These are phyloP conservation scores for Mycena floridula DNA, from an alignment of 768 basidiomycete species.

Conservation along the genomic window DNA sequence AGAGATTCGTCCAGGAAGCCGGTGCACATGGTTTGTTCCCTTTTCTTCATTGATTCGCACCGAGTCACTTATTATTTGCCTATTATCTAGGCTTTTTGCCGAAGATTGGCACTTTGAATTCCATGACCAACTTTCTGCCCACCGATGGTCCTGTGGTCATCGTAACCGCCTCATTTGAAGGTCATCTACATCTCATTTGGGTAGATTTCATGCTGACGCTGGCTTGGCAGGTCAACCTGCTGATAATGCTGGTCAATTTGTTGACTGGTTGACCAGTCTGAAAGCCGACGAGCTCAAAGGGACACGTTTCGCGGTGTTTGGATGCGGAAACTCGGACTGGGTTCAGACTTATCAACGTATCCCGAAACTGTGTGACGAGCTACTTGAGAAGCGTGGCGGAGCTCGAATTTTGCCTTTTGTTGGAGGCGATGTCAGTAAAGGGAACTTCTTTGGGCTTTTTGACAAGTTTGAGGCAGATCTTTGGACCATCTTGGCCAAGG, in stretches of 20 bases:
- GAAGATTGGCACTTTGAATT: conserved; percentile 33
- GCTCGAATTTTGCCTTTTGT: conserved; percentile 30
- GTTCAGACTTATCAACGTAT: conserved; percentile 39
- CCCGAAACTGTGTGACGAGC: conserved; percentile 33
- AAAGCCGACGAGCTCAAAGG: conserved; percentile 20
- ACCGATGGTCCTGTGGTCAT: conserved; percentile 39
- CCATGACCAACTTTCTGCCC: conserved; percentile 27
- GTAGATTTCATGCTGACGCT: neutral
- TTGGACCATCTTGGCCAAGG: conserved; percentile 29
- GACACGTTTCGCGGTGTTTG: conserved; percentile 39
- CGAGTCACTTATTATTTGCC: no score
- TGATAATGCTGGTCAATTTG: conserved; percentile 40
- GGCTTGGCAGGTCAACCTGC: conserved; percentile 32
- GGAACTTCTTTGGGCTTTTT: conserved; percentile 37
- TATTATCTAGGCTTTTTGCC: conserved; percentile 30
- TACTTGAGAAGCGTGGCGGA: conserved; percentile 27
- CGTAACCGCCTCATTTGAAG: conserved; percentile 44
- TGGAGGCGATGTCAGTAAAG: conserved; percentile 34
- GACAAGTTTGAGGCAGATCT: conserved; percentile 34
- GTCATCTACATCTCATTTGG: conserved; percentile 11
- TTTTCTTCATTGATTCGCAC: neutral
- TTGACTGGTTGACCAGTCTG: conserved; percentile 31
- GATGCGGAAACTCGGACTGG: conserved; percentile 47
- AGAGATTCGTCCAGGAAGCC: conserved; percentile 34
- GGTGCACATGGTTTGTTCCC: conserved; percentile 24